Evolutionary conservation across 2,329 filamentous ascomycete genomes (phyloP).

Genomic region (Ophiobolus disseminans): DNA sequence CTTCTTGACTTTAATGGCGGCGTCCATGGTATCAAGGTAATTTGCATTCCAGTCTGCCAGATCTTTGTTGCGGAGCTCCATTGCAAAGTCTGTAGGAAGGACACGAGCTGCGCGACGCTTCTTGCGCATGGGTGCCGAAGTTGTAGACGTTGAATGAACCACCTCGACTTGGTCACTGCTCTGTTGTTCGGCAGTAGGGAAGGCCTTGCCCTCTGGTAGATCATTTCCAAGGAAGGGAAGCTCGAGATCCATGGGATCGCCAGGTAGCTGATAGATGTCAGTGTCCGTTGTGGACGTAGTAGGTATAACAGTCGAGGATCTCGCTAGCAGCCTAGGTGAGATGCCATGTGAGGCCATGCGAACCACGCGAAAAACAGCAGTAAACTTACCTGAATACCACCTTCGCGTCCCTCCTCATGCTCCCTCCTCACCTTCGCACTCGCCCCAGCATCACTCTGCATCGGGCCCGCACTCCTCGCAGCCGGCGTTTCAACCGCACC

Average conservation of each 20-base stretch:
- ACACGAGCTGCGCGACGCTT: conserved; percentile 47
- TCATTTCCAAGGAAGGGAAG: conserved; percentile 44
- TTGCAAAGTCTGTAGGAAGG: conserved; percentile 57
- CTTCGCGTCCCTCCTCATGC: conserved; percentile 50
- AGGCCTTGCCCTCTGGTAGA: conserved; percentile 39
- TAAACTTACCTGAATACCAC: conserved; percentile 47
- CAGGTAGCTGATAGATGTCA: conserved; percentile 30
- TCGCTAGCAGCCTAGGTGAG: conserved; percentile 7
- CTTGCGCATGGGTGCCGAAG: conserved; percentile 52
- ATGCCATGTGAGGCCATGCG: conserved; percentile 6
- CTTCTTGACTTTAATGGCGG: conserved; percentile 54
- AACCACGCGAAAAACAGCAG: conserved; percentile 11
- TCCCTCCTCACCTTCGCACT: conserved; percentile 52
- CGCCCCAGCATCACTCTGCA: conserved; percentile 43
- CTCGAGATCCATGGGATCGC: conserved; percentile 38
- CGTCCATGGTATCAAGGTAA: conserved; percentile 68
- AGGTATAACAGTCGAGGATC: not conserved
- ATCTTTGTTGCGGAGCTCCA: conserved; percentile 63
- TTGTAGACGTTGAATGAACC: conserved; percentile 46
- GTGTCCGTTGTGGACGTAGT: conserved; percentile 8
- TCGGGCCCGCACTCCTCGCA: conserved; percentile 9
- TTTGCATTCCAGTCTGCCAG: conserved; percentile 64
- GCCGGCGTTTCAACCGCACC: conserved; percentile 21
- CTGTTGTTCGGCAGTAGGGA: conserved; percentile 24
- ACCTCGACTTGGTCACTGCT: conserved; percentile 24